Base-by-base conservation (phyloP, 495 filamentous ascomycete species). In the Podospora comata region DNA sequence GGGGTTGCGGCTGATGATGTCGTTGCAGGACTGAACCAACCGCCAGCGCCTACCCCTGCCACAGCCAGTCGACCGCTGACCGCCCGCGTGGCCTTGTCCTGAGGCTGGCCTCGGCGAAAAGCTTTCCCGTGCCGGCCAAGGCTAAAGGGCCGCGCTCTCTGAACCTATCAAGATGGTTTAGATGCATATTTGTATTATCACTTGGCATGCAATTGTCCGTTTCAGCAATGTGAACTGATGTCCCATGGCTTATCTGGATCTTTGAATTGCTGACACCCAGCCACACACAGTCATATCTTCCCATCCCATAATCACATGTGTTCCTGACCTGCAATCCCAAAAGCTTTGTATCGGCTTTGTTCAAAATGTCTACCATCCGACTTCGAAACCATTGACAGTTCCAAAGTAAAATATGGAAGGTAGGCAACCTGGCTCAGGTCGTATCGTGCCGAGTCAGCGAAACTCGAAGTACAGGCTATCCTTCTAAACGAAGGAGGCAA, bases 401-500 rank as follows among this genome's bases (percentile, higher is more conserved):
- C 55, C 55, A 26, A 20, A 19, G 55, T 58, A n/a, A n/a, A 58
- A 58, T 58, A 26, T n/a, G 55, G 55, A 58, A 58, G 55, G 23
- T 48, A 48, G 39, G 6, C 39, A 48, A 48, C 13, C 39, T 48
- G 39, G 55, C 19, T 58, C 19, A 58, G 20, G 55, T 58, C 18
- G 55, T 19, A 58, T 58, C n/a, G 55, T 20, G 55, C 18, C 55
- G 55, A 58, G 55, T 58, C 55, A 58, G 55, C 55, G 6, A 58
- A 48, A 16, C 39, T 18, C 39, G 39, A 48, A 58, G 55, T 19
- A 11, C 19, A 58, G 55, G 55, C 19, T 58, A 58, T n/a, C 62
- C 34, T 23, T 64, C 62, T 53, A 20, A 48, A 26, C 62, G 55
- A 58, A 53, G 61, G 18, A 23, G 19, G 20, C 34, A 53, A 54